A percentile compares a stretch with the other conserved stretches of the same genome.
Evolutionary conservation across 768 basidiomycete species (phyloP).

Genomic region (Hypholoma fasciculare): DNA sequence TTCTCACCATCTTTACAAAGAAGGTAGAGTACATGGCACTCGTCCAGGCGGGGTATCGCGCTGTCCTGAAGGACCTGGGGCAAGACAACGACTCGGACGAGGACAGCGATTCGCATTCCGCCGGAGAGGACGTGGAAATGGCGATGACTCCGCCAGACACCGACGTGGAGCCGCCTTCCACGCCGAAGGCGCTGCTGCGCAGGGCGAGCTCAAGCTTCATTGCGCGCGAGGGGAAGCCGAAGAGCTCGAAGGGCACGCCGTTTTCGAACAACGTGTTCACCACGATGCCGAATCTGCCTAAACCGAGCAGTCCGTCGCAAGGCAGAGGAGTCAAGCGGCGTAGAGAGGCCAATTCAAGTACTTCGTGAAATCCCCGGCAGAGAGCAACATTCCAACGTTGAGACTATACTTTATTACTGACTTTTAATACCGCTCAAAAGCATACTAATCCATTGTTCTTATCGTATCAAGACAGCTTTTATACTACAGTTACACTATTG

Average conservation of each 20-base stretch:
- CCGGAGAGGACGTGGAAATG: background rate
- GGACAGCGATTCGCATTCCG: background rate
- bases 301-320: background rate
- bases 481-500: no score
- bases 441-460: background rate
- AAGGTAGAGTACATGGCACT: slow-evolving; percentile 52
- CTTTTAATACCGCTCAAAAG: background rate
- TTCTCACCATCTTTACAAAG: slow-evolving; percentile 68
- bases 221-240: background rate
- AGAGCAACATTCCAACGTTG: background rate
- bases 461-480: background rate
- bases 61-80: slow-evolving; percentile 27
- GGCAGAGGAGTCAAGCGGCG: background rate
- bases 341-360: background rate
- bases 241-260: background rate
- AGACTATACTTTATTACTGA: background rate
- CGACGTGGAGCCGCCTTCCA: background rate
- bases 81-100: background rate
- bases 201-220: background rate
- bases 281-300: background rate
- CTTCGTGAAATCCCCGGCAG: no score
- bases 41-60: slow-evolving; percentile 67
- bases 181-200: background rate
- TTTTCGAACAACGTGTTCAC: slow-evolving; percentile 4
- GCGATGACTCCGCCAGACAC: background rate